Evolutionary conservation across 2,329 filamentous ascomycete genomes (phyloP).

Genomic region (Xylaria sp.): DNA sequence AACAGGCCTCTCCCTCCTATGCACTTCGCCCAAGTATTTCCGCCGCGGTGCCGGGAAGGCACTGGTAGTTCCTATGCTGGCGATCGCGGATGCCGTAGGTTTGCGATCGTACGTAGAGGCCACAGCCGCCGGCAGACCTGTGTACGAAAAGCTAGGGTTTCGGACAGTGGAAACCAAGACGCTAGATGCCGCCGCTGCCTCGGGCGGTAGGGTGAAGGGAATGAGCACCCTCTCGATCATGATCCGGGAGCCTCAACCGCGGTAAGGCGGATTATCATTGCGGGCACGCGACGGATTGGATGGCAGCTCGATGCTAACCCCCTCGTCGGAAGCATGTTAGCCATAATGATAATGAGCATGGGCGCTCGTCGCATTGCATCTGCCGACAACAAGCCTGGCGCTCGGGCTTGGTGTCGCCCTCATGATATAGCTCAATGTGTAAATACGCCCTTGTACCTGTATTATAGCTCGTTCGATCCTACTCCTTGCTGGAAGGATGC

Average conservation of each 20-base stretch:
- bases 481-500: background rate
- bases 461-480: background rate
- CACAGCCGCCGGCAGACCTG: slow-evolving; percentile 49
- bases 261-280: slow-evolving; percentile 1
- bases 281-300: background rate
- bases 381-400: slow-evolving; percentile 12
- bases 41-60: slow-evolving; percentile 51
- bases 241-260: slow-evolving; percentile 45
- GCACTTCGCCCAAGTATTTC: slow-evolving; percentile 50
- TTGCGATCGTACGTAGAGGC: slow-evolving; percentile 53
- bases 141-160: slow-evolving; percentile 55
- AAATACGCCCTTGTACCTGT: background rate
- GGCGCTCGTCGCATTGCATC: slow-evolving; percentile 13
- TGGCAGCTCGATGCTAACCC: background rate
- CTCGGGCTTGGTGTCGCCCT: slow-evolving; percentile 1
- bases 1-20: slow-evolving; percentile 52
- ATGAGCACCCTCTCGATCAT: slow-evolving; percentile 44
- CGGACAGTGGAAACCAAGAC: slow-evolving; percentile 49
- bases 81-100: slow-evolving; percentile 50
- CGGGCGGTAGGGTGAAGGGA: slow-evolving; percentile 31
- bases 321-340: slow-evolving; percentile 1
- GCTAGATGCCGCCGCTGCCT: slow-evolving; percentile 42
- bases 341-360: slow-evolving; percentile 7
- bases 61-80: slow-evolving; percentile 51
- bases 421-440: slow-evolving; percentile 11